Percentiles rank a stretch among this genome's conserved stretches.
These are phyloP conservation scores for Phytophthora melonis DNA, from an alignment of 352 stramenopile genomes.

Conservation along the genomic window DNA sequence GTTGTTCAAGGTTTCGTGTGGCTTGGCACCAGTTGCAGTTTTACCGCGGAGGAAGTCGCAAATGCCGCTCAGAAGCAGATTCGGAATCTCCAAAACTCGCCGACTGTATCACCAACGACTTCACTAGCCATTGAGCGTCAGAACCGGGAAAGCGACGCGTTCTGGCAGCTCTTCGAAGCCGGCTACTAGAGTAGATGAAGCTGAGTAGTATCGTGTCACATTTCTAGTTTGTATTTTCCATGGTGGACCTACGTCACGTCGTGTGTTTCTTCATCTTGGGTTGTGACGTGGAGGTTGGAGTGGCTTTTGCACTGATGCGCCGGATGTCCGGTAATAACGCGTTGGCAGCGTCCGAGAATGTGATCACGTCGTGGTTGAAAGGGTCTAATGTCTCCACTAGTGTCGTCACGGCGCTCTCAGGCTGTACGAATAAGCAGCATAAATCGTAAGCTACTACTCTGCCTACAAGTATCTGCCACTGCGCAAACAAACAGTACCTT, in stretches of 20 bases:
- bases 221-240: constrained; percentile 14
- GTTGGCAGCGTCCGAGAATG: constrained; percentile 71
- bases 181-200: constrained; percentile 54
- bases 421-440: constrained; percentile 21
- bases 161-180: constrained; percentile 68
- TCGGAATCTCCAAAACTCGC: constrained; percentile 6
- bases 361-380: constrained; percentile 76
- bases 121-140: constrained; percentile 38
- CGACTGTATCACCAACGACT: neutral
- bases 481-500: too few relatives aligned
- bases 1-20: constrained; percentile 43
- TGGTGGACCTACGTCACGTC: neutral
- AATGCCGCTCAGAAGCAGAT: constrained; percentile 28
- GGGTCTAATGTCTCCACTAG: constrained; percentile 71
- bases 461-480: too few relatives aligned
- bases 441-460: neutral
- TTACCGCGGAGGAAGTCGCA: constrained; percentile 21
- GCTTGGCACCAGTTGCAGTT: constrained; percentile 39
- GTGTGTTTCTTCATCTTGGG: constrained; percentile 26
- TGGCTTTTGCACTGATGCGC: constrained; percentile 4
- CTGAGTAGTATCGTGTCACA: constrained; percentile 2
- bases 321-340: constrained; percentile 51
- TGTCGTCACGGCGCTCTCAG: constrained; percentile 46
- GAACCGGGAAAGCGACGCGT: constrained; percentile 57
- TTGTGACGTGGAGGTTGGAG: constrained; percentile 23